phyloP scores from a whole-genome alignment of 1,139 yeast genomes.

The Torulaspora pretoriensis region DNA sequence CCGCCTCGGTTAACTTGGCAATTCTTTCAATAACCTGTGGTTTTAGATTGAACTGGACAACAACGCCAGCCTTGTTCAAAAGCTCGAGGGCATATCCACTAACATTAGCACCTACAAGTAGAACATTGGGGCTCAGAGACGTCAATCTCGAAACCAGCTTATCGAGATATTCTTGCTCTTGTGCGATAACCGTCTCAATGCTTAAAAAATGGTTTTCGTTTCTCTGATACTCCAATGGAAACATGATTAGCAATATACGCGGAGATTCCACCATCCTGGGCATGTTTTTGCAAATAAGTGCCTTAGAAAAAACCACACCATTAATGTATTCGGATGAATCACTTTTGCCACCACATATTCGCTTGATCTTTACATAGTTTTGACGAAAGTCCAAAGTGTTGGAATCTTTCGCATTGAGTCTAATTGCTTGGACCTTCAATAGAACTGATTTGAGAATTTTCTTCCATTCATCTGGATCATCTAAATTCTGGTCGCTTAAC shows the following conservation, averaged over 20 bases:
- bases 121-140: conserved; percentile 72
- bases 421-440: conserved; percentile 45
- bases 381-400: conserved; percentile 82
- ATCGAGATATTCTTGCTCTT: conserved; percentile 78
- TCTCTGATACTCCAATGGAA: conserved; percentile 82
- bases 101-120: conserved; percentile 75
- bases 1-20: conserved; percentile 77
- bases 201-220: conserved; percentile 71
- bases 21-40: conserved; percentile 79
- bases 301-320: conserved; percentile 83
- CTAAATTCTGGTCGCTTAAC: conserved; percentile 61
- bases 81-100: conserved; percentile 77
- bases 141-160: conserved; percentile 77
- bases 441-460: conserved; percentile 45
- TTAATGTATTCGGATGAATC: conserved; percentile 60
- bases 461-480: conserved; percentile 56
- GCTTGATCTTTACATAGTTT: conserved; percentile 73
- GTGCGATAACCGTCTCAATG: conserved; percentile 78
- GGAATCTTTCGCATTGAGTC: conserved; percentile 54
- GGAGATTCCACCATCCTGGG: conserved; percentile 60
- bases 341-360: conserved; percentile 70
- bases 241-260: conserved; percentile 73
- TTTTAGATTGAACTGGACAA: conserved; percentile 76
- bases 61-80: conserved; percentile 68
- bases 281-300: conserved; percentile 81